Percentiles rank a stretch among this genome's conserved stretches.
Evolutionary conservation across 768 basidiomycete genomes (phyloP).

Genomic region (Mycena vitilis): DNA sequence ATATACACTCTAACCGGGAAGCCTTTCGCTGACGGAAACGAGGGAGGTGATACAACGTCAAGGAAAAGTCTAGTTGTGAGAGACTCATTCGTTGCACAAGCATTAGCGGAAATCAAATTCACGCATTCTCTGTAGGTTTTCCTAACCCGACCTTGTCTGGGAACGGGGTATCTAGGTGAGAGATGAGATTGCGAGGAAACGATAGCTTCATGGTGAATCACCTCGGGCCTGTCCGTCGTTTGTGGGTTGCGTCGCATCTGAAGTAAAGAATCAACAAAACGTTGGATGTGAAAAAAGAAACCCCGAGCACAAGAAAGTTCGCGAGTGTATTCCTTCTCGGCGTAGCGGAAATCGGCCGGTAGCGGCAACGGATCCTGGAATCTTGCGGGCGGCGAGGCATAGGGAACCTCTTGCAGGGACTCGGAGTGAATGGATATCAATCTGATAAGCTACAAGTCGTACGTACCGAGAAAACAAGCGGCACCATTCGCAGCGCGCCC

Average conservation of each 20-base stretch:
- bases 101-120: constrained; percentile 31
- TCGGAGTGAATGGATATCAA: background rate
- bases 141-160: constrained; percentile 76
- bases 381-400: constrained; percentile 71
- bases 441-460: background rate
- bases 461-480: constrained; percentile 72
- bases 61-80: constrained; percentile 62
- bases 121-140: constrained; percentile 79
- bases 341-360: constrained; percentile 66
- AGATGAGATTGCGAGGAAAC: background rate
- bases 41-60: constrained; percentile 73
- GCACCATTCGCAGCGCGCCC: constrained; percentile 71
- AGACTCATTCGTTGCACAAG: background rate
- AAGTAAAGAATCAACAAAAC: background rate
- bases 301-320: constrained; percentile 65
- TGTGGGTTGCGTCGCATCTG: constrained; percentile 71
- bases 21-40: constrained; percentile 52
- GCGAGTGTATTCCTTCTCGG: constrained; percentile 67
- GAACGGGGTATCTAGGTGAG: constrained; percentile 54
- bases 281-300: constrained; percentile 20
- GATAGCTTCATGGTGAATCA: constrained; percentile 35
- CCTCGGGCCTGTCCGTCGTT: constrained; percentile 75
- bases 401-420: constrained; percentile 70
- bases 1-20: constrained; percentile 82
- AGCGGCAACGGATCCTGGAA: constrained; percentile 74